Conservation (phyloP, 1,284 basidiomycete genomes). For the Ustilago nuda region DNA sequence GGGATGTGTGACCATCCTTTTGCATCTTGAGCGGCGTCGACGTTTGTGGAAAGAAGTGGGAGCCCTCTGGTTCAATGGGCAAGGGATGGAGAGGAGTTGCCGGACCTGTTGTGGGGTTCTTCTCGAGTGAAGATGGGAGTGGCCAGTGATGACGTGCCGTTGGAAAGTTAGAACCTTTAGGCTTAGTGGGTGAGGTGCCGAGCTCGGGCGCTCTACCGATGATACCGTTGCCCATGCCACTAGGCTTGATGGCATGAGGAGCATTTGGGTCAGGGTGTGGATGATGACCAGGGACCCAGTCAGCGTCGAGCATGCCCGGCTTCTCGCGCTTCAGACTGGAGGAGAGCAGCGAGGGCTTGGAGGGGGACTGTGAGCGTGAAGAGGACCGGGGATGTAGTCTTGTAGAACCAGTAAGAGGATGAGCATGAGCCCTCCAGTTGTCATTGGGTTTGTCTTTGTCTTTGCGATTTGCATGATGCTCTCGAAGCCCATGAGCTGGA, state of each 20-base stretch:
- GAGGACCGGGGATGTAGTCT: neutral
- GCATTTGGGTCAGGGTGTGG: slow-evolving; percentile 28
- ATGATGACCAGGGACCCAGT: slow-evolving; percentile 36
- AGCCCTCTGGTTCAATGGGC: slow-evolving; percentile 34
- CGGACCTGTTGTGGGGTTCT: slow-evolving; percentile 11
- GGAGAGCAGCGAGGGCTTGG: slow-evolving; percentile 31
- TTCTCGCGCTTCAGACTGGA: slow-evolving; percentile 36
- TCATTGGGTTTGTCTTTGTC: slow-evolving; percentile 27
- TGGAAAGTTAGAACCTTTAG: slow-evolving; percentile 9
- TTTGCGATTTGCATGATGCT: slow-evolving; percentile 15
- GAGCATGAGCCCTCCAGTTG: slow-evolving; percentile 43
- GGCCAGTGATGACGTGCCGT: slow-evolving; percentile 38
- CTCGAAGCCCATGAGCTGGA: slow-evolving; percentile 5
- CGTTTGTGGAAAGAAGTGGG: slow-evolving; percentile 27
- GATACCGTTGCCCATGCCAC: slow-evolving; percentile 42
- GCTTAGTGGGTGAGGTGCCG: slow-evolving; percentile 35
- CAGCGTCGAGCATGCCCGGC: slow-evolving; percentile 4
- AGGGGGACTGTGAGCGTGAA: slow-evolving; percentile 16
- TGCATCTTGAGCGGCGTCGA: slow-evolving; percentile 27
- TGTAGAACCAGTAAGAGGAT: slow-evolving; percentile 22
- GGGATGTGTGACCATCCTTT: neutral
- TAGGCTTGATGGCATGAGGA: slow-evolving; percentile 42
- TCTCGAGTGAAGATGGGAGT: slow-evolving; percentile 41
- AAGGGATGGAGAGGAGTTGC: slow-evolving; percentile 40
- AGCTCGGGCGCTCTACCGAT: slow-evolving; percentile 45